Evolutionary conservation across 2,329 filamentous ascomycete species (phyloP), one percentile per base, ranked within the genome.

Genomic region (Dactylellina leptospora): DNA sequence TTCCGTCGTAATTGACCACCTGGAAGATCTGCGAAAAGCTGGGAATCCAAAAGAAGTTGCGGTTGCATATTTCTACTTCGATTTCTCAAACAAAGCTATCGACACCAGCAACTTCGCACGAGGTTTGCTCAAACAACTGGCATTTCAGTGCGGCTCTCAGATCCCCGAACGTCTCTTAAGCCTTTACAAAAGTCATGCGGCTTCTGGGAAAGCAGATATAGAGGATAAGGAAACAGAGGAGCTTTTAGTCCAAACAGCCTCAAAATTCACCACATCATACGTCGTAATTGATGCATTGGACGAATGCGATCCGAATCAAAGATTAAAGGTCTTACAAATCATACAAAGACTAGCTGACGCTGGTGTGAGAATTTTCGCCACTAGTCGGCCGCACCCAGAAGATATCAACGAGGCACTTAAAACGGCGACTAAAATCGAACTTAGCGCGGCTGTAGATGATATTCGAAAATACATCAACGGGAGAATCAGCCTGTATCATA

Each of bases 231-330:
- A 33, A 18, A 38, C 48, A 4, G 20, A 48, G 23, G 55, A 59
- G 1, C 9, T 59, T 13, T 25, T 59, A 2, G 3, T 59, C 33
- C n/a, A 47, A 16, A 11, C 13, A 4, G 40, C 40, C 1, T 33
- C 25, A 59, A 36, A n/a, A 13, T 59, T 48, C 16, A 13, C 11
- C 1, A 36, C 25, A 2, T 36, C 55, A 3, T 59, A 47, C 16
- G 20, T 59, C n/a, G 40, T 59, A 2, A 42, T 59, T 33, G 55
- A 59, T 36, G 55, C 40, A n/a, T 27, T 59, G 16, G 55, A 59
- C 27, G 55, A 59, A 23, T 59, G 55, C 16, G 23, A 8, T 16
- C 25, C 22, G 9, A 42, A 48, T 8, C 28, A 47, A 5, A 33
- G 55, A 20, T 33, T 47, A 1, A 2, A 22, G 6, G 42, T 59